phyloP scores from a whole-genome alignment of 139 green algal genomes.

The Chlorella sorokiniana region DNA sequence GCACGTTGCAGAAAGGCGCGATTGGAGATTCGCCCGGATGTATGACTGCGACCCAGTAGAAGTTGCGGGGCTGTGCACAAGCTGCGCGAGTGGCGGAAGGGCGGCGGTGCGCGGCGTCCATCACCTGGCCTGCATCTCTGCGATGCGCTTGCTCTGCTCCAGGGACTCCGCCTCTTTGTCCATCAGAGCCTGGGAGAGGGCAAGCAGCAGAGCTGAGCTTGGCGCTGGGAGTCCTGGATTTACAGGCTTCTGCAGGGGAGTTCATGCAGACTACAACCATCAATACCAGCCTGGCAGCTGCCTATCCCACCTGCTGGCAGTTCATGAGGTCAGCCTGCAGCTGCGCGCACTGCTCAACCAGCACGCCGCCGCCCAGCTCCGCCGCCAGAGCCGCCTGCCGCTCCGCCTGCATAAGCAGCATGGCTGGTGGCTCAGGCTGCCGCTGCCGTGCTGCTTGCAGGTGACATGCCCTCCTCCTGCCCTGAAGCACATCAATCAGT shows the following conservation, averaged over 20 bases:
- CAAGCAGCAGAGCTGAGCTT: no score
- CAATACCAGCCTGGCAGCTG: neutral
- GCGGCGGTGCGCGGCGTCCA: neutral
- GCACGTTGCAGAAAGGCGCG: neutral
- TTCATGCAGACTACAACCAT: no score
- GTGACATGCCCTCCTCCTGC: neutral
- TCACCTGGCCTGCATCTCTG: constrained; percentile 8
- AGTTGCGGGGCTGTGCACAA: no score
- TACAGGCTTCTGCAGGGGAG: no score
- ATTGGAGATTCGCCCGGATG: neutral
- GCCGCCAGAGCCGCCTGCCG: neutral
- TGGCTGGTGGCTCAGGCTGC: neutral
- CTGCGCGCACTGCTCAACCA: constrained; percentile 9
- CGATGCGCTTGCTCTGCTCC: constrained; percentile 7
- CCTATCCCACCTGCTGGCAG: constrained; percentile 19
- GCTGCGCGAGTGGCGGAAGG: neutral
- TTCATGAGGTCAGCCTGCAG: constrained; percentile 19
- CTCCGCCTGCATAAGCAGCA: neutral
- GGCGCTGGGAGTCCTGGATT: no score
- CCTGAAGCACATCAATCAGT: neutral
- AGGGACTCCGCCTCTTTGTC: constrained; percentile 26
- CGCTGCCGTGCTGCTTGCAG: neutral
- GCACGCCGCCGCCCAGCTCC: constrained; percentile 8
- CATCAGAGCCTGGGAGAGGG: constrained; percentile 11
- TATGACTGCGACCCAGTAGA: neutral